phyloP scores from a whole-genome alignment of 2,329 filamentous ascomycete genomes.

The Akanthomyces muscarius region DNA sequence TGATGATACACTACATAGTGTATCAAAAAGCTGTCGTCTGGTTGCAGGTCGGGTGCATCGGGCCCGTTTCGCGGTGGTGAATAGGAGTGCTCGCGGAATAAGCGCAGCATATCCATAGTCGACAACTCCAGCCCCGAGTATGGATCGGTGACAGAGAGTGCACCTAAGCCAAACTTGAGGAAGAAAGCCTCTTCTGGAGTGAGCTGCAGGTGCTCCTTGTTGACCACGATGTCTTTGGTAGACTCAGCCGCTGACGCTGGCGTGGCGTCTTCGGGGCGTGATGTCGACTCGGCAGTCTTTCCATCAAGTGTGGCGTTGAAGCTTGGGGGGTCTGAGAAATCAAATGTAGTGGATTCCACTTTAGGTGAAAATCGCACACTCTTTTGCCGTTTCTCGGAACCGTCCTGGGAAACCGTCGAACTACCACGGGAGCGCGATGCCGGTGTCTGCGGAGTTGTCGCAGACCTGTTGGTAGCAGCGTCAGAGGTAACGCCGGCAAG shows the following conservation, averaged over 20 bases:
- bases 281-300: constrained; percentile 20
- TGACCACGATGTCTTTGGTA: constrained; percentile 29
- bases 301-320: constrained; percentile 30
- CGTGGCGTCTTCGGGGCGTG: constrained; percentile 20
- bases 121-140: constrained; percentile 43
- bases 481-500: constrained; percentile 6
- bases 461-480: neutral
- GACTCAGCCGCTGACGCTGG: constrained; percentile 7
- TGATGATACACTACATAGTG: constrained; percentile 93
- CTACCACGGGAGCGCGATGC: constrained; percentile 10
- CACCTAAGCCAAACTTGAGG: constrained; percentile 74
- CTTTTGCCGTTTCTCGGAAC: constrained; percentile 46
- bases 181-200: constrained; percentile 91
- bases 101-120: constrained; percentile 54
- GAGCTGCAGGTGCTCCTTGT: constrained; percentile 84
- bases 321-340: constrained; percentile 48
- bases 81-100: constrained; percentile 67
- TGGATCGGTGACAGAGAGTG: constrained; percentile 58
- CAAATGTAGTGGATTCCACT: constrained; percentile 61
- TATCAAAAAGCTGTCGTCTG: constrained; percentile 80
- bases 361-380: constrained; percentile 67
- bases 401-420: constrained; percentile 1
- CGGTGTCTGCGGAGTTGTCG: neutral
- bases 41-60: constrained; percentile 44
- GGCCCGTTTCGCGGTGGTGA: constrained; percentile 53